A percentile compares a stretch with the other conserved stretches of the same genome.
Conservation (phyloP, 441 rosid genomes). For the Hura crepitans region DNA sequence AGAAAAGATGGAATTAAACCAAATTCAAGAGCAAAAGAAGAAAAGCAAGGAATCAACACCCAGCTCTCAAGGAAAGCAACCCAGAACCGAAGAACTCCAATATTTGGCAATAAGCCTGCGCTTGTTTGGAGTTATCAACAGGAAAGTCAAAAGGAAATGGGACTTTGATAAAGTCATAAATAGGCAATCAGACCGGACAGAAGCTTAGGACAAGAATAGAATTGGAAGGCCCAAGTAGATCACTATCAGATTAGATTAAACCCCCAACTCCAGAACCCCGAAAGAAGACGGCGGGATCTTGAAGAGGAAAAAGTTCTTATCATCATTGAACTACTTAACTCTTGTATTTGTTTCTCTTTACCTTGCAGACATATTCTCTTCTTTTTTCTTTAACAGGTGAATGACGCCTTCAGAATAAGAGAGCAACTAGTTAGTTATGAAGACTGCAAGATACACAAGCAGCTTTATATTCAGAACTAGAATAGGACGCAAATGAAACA, state of each 20-base stretch:
- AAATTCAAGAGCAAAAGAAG: conserved; percentile 15
- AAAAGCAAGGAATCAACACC: conserved; percentile 16
- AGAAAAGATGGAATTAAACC: conserved; percentile 6
- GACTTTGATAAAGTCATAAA: conserved; percentile 7
- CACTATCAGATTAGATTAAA: conserved; percentile 5
- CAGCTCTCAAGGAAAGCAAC: conserved; percentile 6
- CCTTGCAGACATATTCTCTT: conserved; percentile 99
- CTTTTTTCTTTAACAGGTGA: conserved; percentile 92
- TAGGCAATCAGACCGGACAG: conserved; percentile 13
- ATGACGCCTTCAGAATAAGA: conserved; percentile 97
- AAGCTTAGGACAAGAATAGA: conserved; percentile 23
- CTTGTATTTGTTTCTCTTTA: conserved; percentile 51
- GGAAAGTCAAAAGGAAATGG: neutral
- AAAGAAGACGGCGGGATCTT: conserved; percentile 30
- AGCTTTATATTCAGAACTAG: conserved; percentile 69
- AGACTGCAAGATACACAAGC: conserved; percentile 54
- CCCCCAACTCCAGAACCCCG: conserved; percentile 20
- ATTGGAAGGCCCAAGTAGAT: conserved; percentile 20
- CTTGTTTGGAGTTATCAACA: too few relatives aligned
- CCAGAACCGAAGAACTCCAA: conserved; percentile 5
- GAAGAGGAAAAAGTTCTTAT: conserved; percentile 33
- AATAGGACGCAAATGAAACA: conserved; percentile 56
- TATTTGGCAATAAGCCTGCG: too few relatives aligned
- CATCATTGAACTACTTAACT: conserved; percentile 50
- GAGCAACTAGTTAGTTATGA: conserved; percentile 75